Evolutionary conservation across 257 asterid species (phyloP).

Genomic region (Lycium barbarum): DNA sequence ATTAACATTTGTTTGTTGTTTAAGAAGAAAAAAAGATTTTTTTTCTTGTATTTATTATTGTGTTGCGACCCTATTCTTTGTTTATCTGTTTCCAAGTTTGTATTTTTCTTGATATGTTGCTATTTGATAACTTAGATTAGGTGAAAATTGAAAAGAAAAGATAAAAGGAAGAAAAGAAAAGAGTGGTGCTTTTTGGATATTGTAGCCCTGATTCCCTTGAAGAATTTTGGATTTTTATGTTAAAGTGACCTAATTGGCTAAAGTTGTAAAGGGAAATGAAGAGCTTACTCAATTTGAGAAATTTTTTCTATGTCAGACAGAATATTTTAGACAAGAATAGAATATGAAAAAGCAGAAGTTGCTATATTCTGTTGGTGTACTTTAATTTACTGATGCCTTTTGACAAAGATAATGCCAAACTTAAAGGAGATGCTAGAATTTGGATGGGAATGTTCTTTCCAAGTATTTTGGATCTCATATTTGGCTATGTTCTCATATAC

Average conservation of each 20-base stretch:
- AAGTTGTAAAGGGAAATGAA: background rate
- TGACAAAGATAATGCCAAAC: background rate
- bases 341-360: background rate
- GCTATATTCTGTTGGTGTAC: slow-evolving; percentile 16
- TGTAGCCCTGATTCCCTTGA: background rate
- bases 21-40: background rate
- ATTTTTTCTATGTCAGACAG: background rate
- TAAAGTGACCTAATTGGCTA: background rate
- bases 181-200: background rate
- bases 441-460: slow-evolving; percentile 10
- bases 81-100: background rate
- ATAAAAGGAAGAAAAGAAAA: background rate
- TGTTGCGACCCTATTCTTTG: background rate
- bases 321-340: slow-evolving; percentile 25
- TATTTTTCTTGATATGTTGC: background rate
- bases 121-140: background rate
- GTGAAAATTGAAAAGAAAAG: background rate
- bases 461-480: background rate
- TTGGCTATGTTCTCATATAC: background rate
- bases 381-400: background rate
- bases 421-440: background rate
- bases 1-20: background rate
- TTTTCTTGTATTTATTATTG: background rate
- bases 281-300: background rate
- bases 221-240: background rate